Evolutionary conservation across 2,329 filamentous ascomycete species (phyloP).

Genomic region (Pseudophaeomoniella oleicola): DNA sequence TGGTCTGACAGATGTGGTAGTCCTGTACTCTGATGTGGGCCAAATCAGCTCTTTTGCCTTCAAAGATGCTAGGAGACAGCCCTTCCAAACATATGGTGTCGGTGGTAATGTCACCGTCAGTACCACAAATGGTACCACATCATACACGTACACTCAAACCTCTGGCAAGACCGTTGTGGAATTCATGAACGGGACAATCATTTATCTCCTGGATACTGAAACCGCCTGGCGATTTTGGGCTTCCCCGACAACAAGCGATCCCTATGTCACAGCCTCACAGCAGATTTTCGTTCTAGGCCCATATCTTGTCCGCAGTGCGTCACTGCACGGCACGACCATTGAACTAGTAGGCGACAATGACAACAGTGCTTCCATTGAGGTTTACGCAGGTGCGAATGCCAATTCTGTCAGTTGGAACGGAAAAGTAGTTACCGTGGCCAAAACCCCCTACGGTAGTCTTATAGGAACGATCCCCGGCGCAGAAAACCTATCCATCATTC

Average conservation of each 20-base stretch:
- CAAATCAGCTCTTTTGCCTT: constrained; percentile 37
- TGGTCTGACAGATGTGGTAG: constrained; percentile 27
- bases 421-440: constrained; percentile 18
- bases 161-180: constrained; percentile 31
- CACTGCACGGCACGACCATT: constrained; percentile 18
- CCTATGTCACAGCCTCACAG: constrained; percentile 28
- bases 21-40: constrained; percentile 33
- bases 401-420: constrained; percentile 33
- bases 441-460: constrained; percentile 31
- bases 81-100: constrained; percentile 26
- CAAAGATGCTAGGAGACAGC: constrained; percentile 21
- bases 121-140: constrained; percentile 14
- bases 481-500: constrained; percentile 21
- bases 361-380: constrained; percentile 25
- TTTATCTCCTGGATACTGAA: constrained; percentile 38
- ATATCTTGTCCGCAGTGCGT: constrained; percentile 28
- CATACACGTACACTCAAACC: constrained; percentile 33
- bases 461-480: constrained; percentile 25
- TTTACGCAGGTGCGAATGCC: constrained; percentile 26
- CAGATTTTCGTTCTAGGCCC: constrained; percentile 32
- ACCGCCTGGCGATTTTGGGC: constrained; percentile 45
- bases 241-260: constrained; percentile 30
- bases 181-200: constrained; percentile 34
- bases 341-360: constrained; percentile 26
- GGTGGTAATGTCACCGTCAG: constrained; percentile 18